Evolutionary conservation across 805 yeast species (phyloP), one percentile per base, ranked within the genome.

Genomic region (Brettanomyces sp.): DNA sequence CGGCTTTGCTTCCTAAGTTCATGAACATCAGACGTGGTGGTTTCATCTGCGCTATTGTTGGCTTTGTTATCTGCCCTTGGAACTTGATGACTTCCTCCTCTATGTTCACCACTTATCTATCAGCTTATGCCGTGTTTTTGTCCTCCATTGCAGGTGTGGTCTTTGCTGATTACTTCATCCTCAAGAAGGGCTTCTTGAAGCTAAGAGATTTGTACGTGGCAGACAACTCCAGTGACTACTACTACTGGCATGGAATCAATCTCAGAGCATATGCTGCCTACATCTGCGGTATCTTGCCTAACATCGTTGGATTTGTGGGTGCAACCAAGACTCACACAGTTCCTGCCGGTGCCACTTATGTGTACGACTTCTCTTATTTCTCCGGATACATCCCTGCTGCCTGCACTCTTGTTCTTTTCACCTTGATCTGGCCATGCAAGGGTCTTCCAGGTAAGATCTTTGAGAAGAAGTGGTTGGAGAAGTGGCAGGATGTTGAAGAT

Each of bases 201-300:
- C 63, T 86, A 35, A 70, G 72, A 47, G 90, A 85, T 55, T 68
- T 89, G 52, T 89, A 82, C 66, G 54, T 75, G 24, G 75, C 72
- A 38, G 56, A 58, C 52, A 63, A 62, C n/a, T 60, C 64, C 4
- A 65, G 67, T 32, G 58, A 70, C 6, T 89, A 88, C 67, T 74
- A 74, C 65, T 87, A 76, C 65, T 73, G 75, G 56, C 64, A 56
- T 28, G 96, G 96, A 37, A 55, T 77, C 63, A 86, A 87, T 60
- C 86, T 95, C 95, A 73, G 95, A 60, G 96, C 91, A 2, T 80
- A 77, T 52, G 77, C 72, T 30, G 93, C 95, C 1, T 88, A 88
- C 60, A 61, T 88, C 52, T 72, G 81, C 53, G 95, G 95, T 46
- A 81, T 89, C 48, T 68, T 79, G 34, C 93, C 95, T 41, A 88